Evolutionary conservation across 2,329 filamentous ascomycete species (phyloP).

Genomic region (Aspergillus caelatus): DNA sequence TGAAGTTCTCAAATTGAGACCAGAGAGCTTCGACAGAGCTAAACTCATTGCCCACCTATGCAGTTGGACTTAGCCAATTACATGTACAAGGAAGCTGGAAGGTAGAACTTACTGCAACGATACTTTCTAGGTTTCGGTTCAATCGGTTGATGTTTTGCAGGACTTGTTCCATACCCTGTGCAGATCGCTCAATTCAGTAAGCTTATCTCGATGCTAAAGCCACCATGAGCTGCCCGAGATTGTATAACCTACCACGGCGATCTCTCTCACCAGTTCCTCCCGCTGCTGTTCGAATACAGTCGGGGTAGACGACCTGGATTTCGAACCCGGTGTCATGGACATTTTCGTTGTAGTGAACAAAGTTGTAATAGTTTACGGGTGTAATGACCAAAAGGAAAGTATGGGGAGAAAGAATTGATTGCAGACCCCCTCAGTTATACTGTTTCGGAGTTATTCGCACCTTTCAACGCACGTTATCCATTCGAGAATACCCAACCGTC

Average conservation of each 20-base stretch:
- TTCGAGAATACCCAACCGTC: background rate
- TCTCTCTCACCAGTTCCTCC: slow-evolving; percentile 45
- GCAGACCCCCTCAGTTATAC: background rate
- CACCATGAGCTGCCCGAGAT: no score
- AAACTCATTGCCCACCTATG: slow-evolving; percentile 89
- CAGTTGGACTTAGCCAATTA: background rate
- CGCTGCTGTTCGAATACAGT: slow-evolving; percentile 49
- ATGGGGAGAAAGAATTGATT: background rate
- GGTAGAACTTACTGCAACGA: slow-evolving; percentile 71
- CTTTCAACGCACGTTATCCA: background rate
- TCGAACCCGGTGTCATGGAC: slow-evolving; percentile 20
- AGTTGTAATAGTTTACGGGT: background rate
- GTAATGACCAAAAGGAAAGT: no score
- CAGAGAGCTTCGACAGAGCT: slow-evolving; percentile 94
- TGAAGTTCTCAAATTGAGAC: slow-evolving; percentile 96
- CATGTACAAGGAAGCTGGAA: background rate
- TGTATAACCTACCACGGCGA: slow-evolving; percentile 42
- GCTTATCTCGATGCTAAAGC: background rate
- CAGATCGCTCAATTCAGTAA: background rate
- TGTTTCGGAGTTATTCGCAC: background rate
- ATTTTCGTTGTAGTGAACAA: slow-evolving; percentile 8
- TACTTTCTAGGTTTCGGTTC: slow-evolving; percentile 87
- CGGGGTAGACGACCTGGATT: slow-evolving; percentile 25
- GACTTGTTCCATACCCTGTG: slow-evolving; percentile 76
- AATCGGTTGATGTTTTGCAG: slow-evolving; percentile 95